Evolutionary conservation across 2,329 filamentous ascomycete species (phyloP).

Genomic region (Fusarium floridanum): DNA sequence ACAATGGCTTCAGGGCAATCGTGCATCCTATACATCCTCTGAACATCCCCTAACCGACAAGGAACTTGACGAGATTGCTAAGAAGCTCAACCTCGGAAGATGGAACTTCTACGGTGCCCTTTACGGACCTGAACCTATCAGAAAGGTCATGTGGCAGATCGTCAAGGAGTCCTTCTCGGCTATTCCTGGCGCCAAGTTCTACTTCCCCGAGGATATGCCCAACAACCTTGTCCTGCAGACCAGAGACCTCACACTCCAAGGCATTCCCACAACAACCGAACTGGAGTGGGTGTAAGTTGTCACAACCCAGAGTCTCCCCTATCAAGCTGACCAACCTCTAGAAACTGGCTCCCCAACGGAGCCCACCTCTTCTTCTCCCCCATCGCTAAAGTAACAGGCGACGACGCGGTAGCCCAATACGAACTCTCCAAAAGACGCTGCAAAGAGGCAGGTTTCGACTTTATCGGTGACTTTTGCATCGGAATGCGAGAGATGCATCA

Average conservation of each 20-base stretch:
- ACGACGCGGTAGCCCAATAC: slow-evolving; percentile 32
- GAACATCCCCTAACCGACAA: slow-evolving; percentile 17
- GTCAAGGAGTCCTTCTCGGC: slow-evolving; percentile 31
- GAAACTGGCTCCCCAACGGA: slow-evolving; percentile 37
- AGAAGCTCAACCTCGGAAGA: slow-evolving; percentile 35
- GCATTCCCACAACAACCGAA: slow-evolving; percentile 33
- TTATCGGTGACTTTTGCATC: slow-evolving; percentile 35
- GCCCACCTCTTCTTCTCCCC: slow-evolving; percentile 42
- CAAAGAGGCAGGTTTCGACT: slow-evolving; percentile 38
- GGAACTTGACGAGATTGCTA: slow-evolving; percentile 29
- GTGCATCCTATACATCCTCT: slow-evolving; percentile 21
- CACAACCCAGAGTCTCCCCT: no score
- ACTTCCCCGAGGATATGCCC: slow-evolving; percentile 37
- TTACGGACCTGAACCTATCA: slow-evolving; percentile 33
- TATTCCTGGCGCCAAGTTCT: slow-evolving; percentile 39
- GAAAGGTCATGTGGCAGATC: slow-evolving; percentile 34
- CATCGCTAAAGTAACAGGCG: slow-evolving; percentile 37
- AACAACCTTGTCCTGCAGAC: slow-evolving; percentile 34
- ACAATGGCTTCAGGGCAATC: not conserved
- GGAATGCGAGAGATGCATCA: slow-evolving; percentile 39
- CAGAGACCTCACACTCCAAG: slow-evolving; percentile 28
- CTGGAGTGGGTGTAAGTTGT: slow-evolving; percentile 39
- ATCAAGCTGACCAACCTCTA: not conserved
- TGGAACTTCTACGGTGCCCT: slow-evolving; percentile 44
- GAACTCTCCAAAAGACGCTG: slow-evolving; percentile 20